Conservation (phyloP, 306 rosid species). For the Cucumis hystrix region DNA sequence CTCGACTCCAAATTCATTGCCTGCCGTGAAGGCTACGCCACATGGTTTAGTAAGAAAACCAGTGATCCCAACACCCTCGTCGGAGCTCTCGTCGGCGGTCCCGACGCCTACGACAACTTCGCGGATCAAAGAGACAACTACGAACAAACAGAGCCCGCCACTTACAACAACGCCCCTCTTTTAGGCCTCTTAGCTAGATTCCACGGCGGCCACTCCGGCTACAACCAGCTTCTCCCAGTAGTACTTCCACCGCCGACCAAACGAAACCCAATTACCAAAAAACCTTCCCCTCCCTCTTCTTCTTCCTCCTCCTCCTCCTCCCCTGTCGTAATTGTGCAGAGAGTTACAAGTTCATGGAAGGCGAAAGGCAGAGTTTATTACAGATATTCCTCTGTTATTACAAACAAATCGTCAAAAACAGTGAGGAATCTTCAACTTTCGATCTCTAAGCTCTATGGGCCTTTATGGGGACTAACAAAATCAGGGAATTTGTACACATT, state of each 20-base stretch:
- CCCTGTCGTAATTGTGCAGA: constrained; percentile 53
- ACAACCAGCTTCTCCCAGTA: constrained; percentile 79
- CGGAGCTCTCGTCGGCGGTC: constrained; percentile 95
- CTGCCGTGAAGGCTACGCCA: constrained; percentile 86
- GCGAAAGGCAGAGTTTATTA: constrained; percentile 54
- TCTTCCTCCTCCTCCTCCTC: background rate
- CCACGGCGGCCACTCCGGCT: constrained; percentile 43
- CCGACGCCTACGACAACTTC: constrained; percentile 97
- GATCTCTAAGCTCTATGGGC: constrained; percentile 73
- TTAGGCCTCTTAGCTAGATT: constrained; percentile 77
- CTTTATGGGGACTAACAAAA: constrained; percentile 80
- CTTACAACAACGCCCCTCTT: constrained; percentile 97
- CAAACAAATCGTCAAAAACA: constrained; percentile 60
- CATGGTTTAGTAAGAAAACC: constrained; percentile 67
- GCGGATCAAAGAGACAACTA: constrained; percentile 88
- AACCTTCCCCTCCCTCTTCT: constrained; percentile 29
- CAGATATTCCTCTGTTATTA: constrained; percentile 70
- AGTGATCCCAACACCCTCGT: constrained; percentile 70
- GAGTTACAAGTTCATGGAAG: constrained; percentile 60
- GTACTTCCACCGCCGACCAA: constrained; percentile 8
- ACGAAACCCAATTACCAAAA: background rate
- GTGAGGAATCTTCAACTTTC: constrained; percentile 45
- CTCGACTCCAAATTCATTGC: constrained; percentile 49
- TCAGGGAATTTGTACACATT: constrained; percentile 43
- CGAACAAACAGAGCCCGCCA: constrained; percentile 97